These are phyloP conservation scores for Phytomonas serpens DNA, from an alignment of 208 protist genomes.

Conservation along the genomic window DNA sequence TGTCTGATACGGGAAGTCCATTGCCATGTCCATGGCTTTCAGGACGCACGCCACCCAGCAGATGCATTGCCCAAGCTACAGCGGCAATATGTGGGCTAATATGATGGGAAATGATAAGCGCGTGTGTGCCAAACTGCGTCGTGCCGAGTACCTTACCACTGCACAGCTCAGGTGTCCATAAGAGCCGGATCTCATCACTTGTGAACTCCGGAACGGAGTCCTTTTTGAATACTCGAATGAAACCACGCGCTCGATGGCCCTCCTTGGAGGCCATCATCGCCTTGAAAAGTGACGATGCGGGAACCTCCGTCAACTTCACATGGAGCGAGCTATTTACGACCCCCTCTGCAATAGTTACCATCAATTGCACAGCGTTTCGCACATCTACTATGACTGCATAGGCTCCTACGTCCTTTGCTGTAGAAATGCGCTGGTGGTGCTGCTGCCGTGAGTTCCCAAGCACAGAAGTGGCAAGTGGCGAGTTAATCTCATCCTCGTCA, in stretches of 20 bases:
- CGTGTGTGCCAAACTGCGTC: slow-evolving; percentile 59
- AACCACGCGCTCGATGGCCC: slow-evolving; percentile 64
- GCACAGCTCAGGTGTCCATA: slow-evolving; percentile 80
- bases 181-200: slow-evolving; percentile 51
- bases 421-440: slow-evolving; percentile 27
- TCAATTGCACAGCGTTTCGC: slow-evolving; percentile 74
- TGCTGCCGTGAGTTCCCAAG: slow-evolving; percentile 24
- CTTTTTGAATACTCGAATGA: slow-evolving; percentile 66
- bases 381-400: slow-evolving; percentile 82
- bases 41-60: slow-evolving; percentile 55
- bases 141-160: slow-evolving; percentile 82
- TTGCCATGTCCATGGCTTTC: slow-evolving; percentile 72
- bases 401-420: slow-evolving; percentile 53
- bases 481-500: slow-evolving; percentile 54
- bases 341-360: slow-evolving; percentile 83
- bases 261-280: slow-evolving; percentile 68
- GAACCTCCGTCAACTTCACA: slow-evolving; percentile 67
- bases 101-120: slow-evolving; percentile 50
- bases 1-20: slow-evolving; percentile 73
- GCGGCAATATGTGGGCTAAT: slow-evolving; percentile 82
- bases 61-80: slow-evolving; percentile 85
- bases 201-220: slow-evolving; percentile 42
- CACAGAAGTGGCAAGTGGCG: slow-evolving; percentile 50
- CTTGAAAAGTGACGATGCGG: slow-evolving; percentile 72
- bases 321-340: slow-evolving; percentile 55